Evolutionary conservation across 805 yeast genomes (phyloP).

Genomic region (Starmerella davenportii): DNA sequence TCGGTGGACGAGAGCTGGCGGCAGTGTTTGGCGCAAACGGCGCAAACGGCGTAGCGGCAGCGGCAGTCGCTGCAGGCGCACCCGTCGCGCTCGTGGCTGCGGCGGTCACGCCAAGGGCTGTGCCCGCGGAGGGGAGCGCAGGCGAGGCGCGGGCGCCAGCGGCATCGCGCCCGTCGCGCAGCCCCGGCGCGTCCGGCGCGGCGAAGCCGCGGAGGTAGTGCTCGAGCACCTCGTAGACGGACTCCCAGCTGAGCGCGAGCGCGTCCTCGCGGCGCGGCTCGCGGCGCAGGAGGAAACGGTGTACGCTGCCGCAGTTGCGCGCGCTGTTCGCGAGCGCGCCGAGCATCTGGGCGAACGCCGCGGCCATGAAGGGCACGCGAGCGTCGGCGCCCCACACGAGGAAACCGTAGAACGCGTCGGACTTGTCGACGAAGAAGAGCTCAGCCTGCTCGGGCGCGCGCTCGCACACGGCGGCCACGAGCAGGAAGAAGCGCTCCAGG

Average conservation of each 20-base stretch:
- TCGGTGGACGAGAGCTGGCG: no score
- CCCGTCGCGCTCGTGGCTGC: background rate
- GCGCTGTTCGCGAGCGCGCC: conserved; percentile 39
- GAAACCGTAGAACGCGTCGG: conserved; percentile 57
- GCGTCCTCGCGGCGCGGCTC: conserved; percentile 23
- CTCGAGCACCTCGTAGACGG: conserved; percentile 9
- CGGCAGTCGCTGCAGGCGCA: background rate
- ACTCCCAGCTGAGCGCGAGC: conserved; percentile 24
- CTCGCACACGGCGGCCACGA: conserved; percentile 51
- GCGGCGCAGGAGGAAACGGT: conserved; percentile 32
- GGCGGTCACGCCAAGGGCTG: background rate
- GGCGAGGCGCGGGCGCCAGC: background rate
- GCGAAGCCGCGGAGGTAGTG: conserved; percentile 8
- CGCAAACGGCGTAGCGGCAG: background rate
- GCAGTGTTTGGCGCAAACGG: background rate
- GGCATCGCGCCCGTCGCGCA: background rate
- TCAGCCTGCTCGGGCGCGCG: conserved; percentile 40
- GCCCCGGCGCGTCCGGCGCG: background rate
- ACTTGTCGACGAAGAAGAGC: conserved; percentile 49
- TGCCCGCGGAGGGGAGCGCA: background rate
- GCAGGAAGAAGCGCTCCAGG: conserved; percentile 67
- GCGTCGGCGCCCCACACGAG: conserved; percentile 74
- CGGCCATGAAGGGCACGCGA: conserved; percentile 53
- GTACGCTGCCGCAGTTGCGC: conserved; percentile 23
- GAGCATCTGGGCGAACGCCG: conserved; percentile 63